Conservation (phyloP, 208 protist genomes). For the Giardia muris region DNA sequence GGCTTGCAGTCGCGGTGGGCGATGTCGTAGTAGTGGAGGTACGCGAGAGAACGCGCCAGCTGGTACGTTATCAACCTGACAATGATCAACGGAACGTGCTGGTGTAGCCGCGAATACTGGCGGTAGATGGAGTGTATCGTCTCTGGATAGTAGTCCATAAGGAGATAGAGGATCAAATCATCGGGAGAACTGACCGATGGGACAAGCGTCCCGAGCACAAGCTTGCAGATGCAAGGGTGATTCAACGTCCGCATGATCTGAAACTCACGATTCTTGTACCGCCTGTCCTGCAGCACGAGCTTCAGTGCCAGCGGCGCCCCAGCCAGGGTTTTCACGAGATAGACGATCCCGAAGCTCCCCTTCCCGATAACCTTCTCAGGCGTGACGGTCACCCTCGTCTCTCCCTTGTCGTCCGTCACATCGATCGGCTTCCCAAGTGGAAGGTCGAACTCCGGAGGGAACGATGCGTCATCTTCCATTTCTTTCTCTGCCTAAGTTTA, state of each 20-base stretch:
- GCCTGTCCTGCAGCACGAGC: not conserved
- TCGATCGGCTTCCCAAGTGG: not conserved
- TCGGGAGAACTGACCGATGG: slow-evolving; percentile 43
- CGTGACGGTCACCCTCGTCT: not conserved
- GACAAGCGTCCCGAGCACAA: slow-evolving; percentile 75
- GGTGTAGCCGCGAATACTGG: slow-evolving; percentile 64
- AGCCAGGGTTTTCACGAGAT: not conserved
- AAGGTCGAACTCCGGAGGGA: not conserved
- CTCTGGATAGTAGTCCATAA: slow-evolving; percentile 89
- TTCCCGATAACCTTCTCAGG: not conserved
- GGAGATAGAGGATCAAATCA: slow-evolving; percentile 87
- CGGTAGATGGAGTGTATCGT: slow-evolving; percentile 73
- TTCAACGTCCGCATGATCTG: slow-evolving; percentile 70
- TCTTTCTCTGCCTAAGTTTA: no score
- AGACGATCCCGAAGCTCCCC: slow-evolving; percentile 18
- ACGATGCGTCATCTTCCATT: not conserved
- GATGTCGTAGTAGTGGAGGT: slow-evolving; percentile 72
- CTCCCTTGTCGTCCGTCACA: not conserved
- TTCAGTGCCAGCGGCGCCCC: slow-evolving; percentile 29
- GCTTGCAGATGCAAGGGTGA: slow-evolving; percentile 67
- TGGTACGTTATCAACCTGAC: slow-evolving; percentile 76
- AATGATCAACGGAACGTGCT: slow-evolving; percentile 52
- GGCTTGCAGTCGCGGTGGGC: slow-evolving; percentile 58
- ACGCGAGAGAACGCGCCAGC: slow-evolving; percentile 75
- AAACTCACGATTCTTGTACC: slow-evolving; percentile 76